Conservation (phyloP, 2,329 filamentous ascomycete genomes). For the Stemphylium vesicarium region DNA sequence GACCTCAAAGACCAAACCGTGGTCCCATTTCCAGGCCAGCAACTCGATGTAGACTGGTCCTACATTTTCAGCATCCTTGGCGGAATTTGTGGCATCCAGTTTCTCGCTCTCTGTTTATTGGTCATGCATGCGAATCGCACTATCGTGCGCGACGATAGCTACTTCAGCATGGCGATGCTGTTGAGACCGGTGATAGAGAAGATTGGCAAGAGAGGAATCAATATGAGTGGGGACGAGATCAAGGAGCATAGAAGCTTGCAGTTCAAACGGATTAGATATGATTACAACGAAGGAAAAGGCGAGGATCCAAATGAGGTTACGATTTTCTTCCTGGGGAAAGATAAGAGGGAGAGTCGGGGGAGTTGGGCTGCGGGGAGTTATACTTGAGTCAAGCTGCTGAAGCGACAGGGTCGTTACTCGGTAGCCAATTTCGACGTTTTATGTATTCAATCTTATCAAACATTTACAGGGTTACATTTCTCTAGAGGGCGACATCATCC, state of each 20-base stretch:
- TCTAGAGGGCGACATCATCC: too few relatives aligned
- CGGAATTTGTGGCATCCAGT: conserved; percentile 33
- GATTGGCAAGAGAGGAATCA: conserved; percentile 28
- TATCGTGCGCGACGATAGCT: conserved; percentile 43
- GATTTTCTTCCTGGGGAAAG: conserved; percentile 35
- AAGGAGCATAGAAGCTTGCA: conserved; percentile 31
- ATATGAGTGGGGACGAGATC: conserved; percentile 39
- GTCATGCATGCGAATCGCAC: conserved; percentile 33
- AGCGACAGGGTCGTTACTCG: too few relatives aligned
- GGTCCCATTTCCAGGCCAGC: conserved; percentile 29
- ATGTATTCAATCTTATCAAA: too few relatives aligned
- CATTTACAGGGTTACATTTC: too few relatives aligned
- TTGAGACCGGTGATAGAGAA: conserved; percentile 35
- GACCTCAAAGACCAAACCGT: conserved; percentile 17
- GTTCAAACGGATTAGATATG: conserved; percentile 40
- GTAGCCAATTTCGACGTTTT: too few relatives aligned
- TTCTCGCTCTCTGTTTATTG: conserved; percentile 5
- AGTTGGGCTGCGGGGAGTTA: conserved; percentile 40
- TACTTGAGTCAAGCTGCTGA: conserved; percentile 2
- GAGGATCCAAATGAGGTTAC: conserved; percentile 38
- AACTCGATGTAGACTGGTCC: conserved; percentile 39
- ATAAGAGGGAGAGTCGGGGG: conserved; percentile 28
- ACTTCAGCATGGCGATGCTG: conserved; percentile 42
- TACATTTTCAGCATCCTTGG: conserved; percentile 22
- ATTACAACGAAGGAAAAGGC: conserved; percentile 34